Evolutionary conservation across 345 rosid species (phyloP).

Genomic region (Murraya paniculata): DNA sequence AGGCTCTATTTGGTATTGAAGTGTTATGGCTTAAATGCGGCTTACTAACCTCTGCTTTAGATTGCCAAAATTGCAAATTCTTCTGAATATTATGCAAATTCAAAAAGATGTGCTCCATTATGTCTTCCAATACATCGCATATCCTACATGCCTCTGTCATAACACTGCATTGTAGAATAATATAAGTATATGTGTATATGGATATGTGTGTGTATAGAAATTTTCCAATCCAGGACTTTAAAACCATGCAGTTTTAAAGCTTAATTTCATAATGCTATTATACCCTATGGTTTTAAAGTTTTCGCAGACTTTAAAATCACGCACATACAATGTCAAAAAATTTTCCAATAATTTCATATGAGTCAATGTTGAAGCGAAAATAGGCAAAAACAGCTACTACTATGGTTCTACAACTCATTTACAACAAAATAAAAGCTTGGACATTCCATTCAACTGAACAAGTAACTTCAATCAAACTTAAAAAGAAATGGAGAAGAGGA

Average conservation of each 20-base stretch:
- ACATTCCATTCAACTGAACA: background rate
- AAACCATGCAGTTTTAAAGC: too few relatives aligned
- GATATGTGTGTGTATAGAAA: too few relatives aligned
- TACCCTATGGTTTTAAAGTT: too few relatives aligned
- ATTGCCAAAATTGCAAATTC: slow-evolving; percentile 82
- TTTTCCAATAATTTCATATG: background rate
- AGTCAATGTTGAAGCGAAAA: background rate
- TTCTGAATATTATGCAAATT: slow-evolving; percentile 66
- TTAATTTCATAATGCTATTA: too few relatives aligned
- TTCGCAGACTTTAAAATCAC: too few relatives aligned
- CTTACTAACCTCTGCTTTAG: slow-evolving; percentile 66
- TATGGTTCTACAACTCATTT: background rate
- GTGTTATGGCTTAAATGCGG: background rate
- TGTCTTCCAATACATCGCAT: slow-evolving; percentile 60
- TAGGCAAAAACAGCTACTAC: background rate
- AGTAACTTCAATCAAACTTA: background rate
- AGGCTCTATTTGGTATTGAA: too few relatives aligned
- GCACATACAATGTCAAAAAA: background rate
- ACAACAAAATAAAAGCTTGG: background rate
- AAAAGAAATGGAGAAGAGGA: background rate
- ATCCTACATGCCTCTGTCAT: slow-evolving; percentile 37
- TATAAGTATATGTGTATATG: background rate
- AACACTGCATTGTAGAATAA: slow-evolving; percentile 30
- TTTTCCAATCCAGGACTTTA: too few relatives aligned
- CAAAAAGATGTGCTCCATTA: slow-evolving; percentile 47